A percentile compares a stretch with the other conserved stretches of the same genome.
These are phyloP conservation scores for Peronospora tabacina DNA, from an alignment of 352 stramenopile species.

Conservation along the genomic window DNA sequence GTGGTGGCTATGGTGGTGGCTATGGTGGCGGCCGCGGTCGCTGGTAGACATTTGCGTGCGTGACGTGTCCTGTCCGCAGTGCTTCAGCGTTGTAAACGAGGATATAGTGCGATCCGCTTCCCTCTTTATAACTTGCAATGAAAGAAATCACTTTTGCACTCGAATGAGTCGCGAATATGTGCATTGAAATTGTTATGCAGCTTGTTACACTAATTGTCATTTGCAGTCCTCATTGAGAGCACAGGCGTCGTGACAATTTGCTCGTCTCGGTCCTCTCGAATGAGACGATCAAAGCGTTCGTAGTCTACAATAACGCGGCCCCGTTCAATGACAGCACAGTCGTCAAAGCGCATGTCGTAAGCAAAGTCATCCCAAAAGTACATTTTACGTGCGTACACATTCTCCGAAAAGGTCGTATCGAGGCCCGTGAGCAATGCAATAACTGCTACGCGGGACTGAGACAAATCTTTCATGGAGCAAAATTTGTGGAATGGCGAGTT, in stretches of 20 bases:
- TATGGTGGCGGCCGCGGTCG: conserved; percentile 37
- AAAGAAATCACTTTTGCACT: conserved; percentile 6
- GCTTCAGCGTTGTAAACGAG: conserved; percentile 1
- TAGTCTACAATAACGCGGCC: conserved; percentile 66
- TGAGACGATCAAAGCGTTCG: conserved; percentile 49
- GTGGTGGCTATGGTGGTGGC: conserved; percentile 51
- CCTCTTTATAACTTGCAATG: conserved; percentile 19
- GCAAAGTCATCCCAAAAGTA: conserved; percentile 87
- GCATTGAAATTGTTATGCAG: background rate
- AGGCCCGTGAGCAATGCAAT: conserved; percentile 72
- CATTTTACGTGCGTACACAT: conserved; percentile 82
- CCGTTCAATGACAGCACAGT: conserved; percentile 66
- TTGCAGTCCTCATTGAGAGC: conserved; percentile 11
- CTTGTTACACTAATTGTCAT: conserved; percentile 17
- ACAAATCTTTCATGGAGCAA: conserved; percentile 60
- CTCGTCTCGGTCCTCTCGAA: conserved; percentile 31
- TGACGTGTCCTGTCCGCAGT: conserved; percentile 8
- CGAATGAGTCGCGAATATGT: background rate
- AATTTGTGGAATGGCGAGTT: conserved; percentile 77
- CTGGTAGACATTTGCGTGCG: conserved; percentile 44
- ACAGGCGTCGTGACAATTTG: conserved; percentile 22
- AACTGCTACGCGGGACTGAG: conserved; percentile 59
- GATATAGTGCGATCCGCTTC: conserved; percentile 5
- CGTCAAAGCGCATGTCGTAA: conserved; percentile 65
- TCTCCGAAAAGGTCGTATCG: conserved; percentile 82